phyloP scores from a whole-genome alignment of 495 filamentous ascomycete genomes.

The Durotheca rogersii region DNA sequence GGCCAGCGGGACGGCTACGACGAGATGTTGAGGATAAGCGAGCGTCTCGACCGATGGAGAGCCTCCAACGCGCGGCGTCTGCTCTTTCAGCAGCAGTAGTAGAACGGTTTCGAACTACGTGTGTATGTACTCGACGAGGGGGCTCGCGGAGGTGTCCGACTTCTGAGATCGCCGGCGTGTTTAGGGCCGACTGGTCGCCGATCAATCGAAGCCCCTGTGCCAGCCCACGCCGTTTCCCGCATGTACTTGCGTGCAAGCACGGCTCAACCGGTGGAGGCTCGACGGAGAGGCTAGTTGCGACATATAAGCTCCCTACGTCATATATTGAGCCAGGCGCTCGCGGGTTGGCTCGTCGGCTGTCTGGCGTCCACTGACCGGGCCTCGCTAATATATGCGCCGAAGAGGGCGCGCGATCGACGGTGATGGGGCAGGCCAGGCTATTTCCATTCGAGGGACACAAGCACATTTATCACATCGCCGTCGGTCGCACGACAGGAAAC shows the following conservation, averaged over 20 bases:
- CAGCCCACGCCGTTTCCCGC: no score
- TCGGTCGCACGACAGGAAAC: background rate
- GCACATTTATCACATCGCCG: background rate
- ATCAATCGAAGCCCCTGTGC: no score
- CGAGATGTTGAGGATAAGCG: slow-evolving; percentile 22
- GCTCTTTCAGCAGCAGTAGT: background rate
- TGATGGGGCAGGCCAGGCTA: no score
- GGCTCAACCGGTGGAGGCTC: background rate
- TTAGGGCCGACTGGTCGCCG: slow-evolving; percentile 6
- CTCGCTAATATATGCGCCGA: background rate
- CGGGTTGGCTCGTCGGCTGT: background rate
- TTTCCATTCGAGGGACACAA: no score
- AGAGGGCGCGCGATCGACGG: background rate
- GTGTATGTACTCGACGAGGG: no score
- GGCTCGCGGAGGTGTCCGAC: no score
- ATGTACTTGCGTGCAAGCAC: no score
- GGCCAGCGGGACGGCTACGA: slow-evolving; percentile 33
- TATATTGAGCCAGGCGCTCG: background rate
- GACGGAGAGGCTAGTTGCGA: background rate
- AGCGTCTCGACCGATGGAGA: slow-evolving; percentile 34
- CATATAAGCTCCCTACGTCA: background rate
- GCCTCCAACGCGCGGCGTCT: slow-evolving; percentile 12
- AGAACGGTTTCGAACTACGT: no score
- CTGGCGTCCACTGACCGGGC: background rate
- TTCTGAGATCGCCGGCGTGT: background rate